A percentile compares a stretch with the other conserved stretches of the same genome.
Evolutionary conservation across 2,329 filamentous ascomycete genomes (phyloP).

Genomic region (Aspergillus fumigatus): DNA sequence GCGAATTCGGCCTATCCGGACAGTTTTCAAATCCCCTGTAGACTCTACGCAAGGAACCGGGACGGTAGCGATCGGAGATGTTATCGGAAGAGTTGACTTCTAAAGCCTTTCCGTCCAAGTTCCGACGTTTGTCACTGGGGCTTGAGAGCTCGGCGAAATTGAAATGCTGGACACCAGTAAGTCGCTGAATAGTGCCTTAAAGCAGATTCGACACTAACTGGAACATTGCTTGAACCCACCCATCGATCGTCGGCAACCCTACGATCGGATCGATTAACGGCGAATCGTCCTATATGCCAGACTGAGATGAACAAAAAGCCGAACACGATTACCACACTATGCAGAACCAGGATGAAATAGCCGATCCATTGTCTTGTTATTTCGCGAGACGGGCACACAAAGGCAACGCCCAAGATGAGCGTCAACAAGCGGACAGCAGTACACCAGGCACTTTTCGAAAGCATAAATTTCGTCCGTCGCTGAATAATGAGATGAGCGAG

Average conservation of each 20-base stretch:
- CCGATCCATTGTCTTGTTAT: conserved; percentile 2
- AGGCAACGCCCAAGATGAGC: not conserved
- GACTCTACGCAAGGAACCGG: not conserved
- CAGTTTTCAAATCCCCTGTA: not conserved
- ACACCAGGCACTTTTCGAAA: conserved; percentile 1
- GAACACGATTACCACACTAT: conserved; percentile 2
- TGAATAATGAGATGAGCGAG: not conserved
- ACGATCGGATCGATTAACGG: not conserved
- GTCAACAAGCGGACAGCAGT: not conserved
- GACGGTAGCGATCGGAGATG: not conserved
- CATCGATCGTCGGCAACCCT: not conserved
- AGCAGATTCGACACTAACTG: not conserved
- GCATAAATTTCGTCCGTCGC: not conserved
- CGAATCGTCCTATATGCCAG: not conserved
- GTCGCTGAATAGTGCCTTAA: not conserved
- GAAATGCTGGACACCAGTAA: not conserved
- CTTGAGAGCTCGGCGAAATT: not conserved
- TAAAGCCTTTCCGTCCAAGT: not conserved
- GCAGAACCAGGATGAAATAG: conserved; percentile 4
- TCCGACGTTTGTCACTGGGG: not conserved
- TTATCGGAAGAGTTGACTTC: not conserved
- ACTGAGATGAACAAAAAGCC: not conserved
- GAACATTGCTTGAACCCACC: not conserved
- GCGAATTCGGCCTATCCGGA: not conserved
- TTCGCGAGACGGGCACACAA: not conserved